Base-by-base conservation (phyloP, 2,329 filamentous ascomycete species). In the Aphanocladium album region DNA sequence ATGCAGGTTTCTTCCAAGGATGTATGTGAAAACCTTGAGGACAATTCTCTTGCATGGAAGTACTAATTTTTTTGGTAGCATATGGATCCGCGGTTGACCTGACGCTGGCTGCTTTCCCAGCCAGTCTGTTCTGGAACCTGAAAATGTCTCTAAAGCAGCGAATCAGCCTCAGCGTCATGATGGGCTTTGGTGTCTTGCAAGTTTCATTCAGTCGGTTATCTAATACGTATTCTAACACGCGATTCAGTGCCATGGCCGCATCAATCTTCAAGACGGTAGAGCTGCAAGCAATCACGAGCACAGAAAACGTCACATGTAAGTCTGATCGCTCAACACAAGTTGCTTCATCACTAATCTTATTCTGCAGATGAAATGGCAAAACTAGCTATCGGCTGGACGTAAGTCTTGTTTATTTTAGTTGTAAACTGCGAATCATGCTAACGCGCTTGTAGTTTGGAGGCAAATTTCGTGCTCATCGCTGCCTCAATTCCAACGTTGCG, bases 301-400 rank as follows among this genome's bases (percentile, higher is more conserved):
- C 49, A 23, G 49, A 52, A 1, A 51, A 51, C 33, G 30, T 52
- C 4, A 52, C 49, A 14, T 52, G 49, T 52, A 35, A 52, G 49
- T 52, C n/a, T n/a, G n/a, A n/a, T n/a, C n/a, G n/a, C n/a, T n/a
- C n/a, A n/a, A n/a, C n/a, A n/a, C n/a, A n/a, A n/a, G n/a, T n/a
- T n/a, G n/a, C n/a, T n/a, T n/a, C n/a, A n/a, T n/a, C n/a, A n/a
- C n/a, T n/a, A n/a, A n/a, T n/a, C n/a, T n/a, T n/a, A n/a, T n/a
- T n/a, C n/a, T n/a, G n/a, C n/a, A 52, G 49, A 52, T 19, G 30
- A 52, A 37, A 52, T 52, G 49, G 49, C 30, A 27, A 52, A 52
- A 23, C 49, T 52, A 27, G 49, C 49, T 30, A 52, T 52, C 2
- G 49, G 49, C 12, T 52, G 49, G 49, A 52, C 49, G 49, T 52